A percentile compares a stretch with the other conserved stretches of the same genome.
These are phyloP conservation scores for Linderniella brevidens DNA, from an alignment of 257 asterid genomes.

Conservation along the genomic window DNA sequence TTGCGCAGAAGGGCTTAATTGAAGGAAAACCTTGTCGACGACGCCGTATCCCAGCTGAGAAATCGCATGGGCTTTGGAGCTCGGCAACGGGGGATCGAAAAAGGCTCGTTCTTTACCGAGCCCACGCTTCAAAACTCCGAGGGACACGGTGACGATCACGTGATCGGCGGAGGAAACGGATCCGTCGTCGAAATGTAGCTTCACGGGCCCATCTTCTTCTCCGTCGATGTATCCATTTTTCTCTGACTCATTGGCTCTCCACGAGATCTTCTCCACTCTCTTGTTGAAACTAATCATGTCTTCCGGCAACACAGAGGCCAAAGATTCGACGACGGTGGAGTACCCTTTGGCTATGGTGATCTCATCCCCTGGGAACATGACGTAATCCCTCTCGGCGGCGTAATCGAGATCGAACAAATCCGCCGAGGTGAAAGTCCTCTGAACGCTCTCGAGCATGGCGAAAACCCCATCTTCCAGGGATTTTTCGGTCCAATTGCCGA, in stretches of 20 bases:
- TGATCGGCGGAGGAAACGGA: constrained; percentile 35
- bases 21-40: constrained; percentile 47
- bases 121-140: constrained; percentile 51
- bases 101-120: constrained; percentile 16
- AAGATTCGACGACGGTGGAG: constrained; percentile 24
- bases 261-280: constrained; percentile 27
- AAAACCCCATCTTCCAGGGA: constrained; percentile 30
- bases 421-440: constrained; percentile 30
- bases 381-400: constrained; percentile 37
- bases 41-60: constrained; percentile 50
- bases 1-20: constrained; percentile 9
- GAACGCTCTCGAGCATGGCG: constrained; percentile 31
- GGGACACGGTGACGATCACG: constrained; percentile 49
- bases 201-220: constrained; percentile 23
- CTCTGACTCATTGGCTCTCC: constrained; percentile 17
- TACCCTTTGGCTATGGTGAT: constrained; percentile 45
- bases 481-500: constrained; percentile 25
- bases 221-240: constrained; percentile 7
- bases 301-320: constrained; percentile 38
- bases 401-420: constrained; percentile 33
- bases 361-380: constrained; percentile 45
- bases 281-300: constrained; percentile 36
- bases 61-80: constrained; percentile 31
- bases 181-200: constrained; percentile 40
- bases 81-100: constrained; percentile 41